Conservation (phyloP, 345 rosid genomes). For the Gossypium longicalyx region DNA sequence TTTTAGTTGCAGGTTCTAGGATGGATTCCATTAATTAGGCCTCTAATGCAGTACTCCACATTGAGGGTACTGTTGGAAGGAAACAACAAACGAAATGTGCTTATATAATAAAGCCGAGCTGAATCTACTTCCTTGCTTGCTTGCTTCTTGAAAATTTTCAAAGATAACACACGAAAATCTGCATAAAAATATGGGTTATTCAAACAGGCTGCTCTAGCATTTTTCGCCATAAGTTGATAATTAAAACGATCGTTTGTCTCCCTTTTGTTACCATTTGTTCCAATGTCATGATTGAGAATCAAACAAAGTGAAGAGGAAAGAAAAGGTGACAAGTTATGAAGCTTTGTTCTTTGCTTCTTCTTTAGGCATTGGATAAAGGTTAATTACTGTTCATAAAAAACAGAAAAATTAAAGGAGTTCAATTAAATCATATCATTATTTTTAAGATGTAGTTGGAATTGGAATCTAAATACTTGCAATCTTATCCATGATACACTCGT, state of each 20-base stretch:
- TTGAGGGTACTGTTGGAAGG: background rate
- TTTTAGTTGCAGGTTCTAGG: background rate
- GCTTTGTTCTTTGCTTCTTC: slow-evolving; percentile 17
- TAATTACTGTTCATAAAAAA: background rate
- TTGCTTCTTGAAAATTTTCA: too few relatives aligned
- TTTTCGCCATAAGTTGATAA: background rate
- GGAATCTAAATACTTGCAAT: too few relatives aligned
- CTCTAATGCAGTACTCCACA: slow-evolving; percentile 6
- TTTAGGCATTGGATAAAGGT: background rate
- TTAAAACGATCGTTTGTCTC: background rate
- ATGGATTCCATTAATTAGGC: background rate
- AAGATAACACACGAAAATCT: too few relatives aligned
- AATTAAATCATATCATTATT: too few relatives aligned
- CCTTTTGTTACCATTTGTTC: background rate
- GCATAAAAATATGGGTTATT: too few relatives aligned
- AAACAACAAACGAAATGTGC: background rate
- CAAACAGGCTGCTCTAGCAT: background rate
- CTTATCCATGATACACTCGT: too few relatives aligned
- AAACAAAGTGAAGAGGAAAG: background rate
- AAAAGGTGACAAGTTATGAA: background rate
- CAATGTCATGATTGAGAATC: background rate
- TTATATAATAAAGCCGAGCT: background rate
- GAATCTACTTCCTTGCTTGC: background rate
- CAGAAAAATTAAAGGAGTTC: background rate
- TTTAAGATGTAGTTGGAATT: too few relatives aligned